Evolutionary conservation across 805 yeast genomes (phyloP).

Genomic region (Helenozyma baotianmanensis): DNA sequence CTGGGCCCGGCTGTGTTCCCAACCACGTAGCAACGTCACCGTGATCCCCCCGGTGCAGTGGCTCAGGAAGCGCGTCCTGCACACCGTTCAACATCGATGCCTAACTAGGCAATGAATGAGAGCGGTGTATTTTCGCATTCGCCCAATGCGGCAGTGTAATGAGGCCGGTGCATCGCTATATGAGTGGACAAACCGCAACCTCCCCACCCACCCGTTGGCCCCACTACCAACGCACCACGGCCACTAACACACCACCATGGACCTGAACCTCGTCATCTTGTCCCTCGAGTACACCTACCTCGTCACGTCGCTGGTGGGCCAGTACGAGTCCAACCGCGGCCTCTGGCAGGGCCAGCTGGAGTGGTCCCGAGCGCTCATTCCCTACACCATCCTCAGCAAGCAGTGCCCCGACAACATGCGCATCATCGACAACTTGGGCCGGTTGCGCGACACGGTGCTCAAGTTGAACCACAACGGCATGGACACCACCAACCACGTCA

Average conservation of each 20-base stretch:
- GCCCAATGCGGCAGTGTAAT: slow-evolving; percentile 3
- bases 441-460: slow-evolving; percentile 8
- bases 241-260: slow-evolving; percentile 6
- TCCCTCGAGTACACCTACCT: slow-evolving; percentile 27
- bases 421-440: slow-evolving; percentile 14
- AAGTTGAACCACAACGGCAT: slow-evolving; percentile 15
- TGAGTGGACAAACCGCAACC: too few relatives aligned
- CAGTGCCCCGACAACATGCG: slow-evolving; percentile 8
- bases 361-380: slow-evolving; percentile 13
- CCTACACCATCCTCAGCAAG: slow-evolving; percentile 9
- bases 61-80: too few relatives aligned
- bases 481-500: slow-evolving; percentile 14
- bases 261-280: slow-evolving; percentile 19
- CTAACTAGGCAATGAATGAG: background rate
- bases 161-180: background rate
- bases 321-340: slow-evolving; percentile 28
- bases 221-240: too few relatives aligned
- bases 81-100: background rate
- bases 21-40: too few relatives aligned
- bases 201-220: too few relatives aligned
- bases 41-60: too few relatives aligned
- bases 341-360: slow-evolving; percentile 26
- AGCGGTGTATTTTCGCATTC: slow-evolving; percentile 1
- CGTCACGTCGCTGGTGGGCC: slow-evolving; percentile 15
- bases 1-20: too few relatives aligned